These are phyloP conservation scores for Fusarium sp. DNA, from an alignment of 2,329 filamentous ascomycete genomes.

Conservation along the genomic window DNA sequence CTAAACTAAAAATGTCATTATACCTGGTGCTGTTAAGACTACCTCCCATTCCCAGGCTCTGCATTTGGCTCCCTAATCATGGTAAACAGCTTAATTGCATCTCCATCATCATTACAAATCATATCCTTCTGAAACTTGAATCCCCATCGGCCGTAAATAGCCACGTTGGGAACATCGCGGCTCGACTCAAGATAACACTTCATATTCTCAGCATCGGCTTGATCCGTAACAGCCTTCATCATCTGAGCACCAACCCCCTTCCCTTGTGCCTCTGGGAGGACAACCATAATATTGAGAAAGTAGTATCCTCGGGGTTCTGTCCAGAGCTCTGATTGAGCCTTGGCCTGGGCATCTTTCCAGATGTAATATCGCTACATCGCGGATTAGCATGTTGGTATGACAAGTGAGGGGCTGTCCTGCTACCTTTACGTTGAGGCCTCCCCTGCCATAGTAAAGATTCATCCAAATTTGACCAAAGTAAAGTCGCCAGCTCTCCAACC, in stretches of 20 bases:
- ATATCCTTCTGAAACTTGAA: slow-evolving; percentile 75
- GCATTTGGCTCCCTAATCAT: slow-evolving; percentile 54
- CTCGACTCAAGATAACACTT: slow-evolving; percentile 79
- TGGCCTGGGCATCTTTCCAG: slow-evolving; percentile 75
- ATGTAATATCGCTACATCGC: slow-evolving; percentile 72
- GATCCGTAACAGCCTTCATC: slow-evolving; percentile 71
- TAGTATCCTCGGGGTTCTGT: slow-evolving; percentile 76
- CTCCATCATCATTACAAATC: slow-evolving; percentile 73
- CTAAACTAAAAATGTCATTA: too few relatives aligned
- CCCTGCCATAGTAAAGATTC: slow-evolving; percentile 76
- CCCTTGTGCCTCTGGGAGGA: slow-evolving; percentile 73
- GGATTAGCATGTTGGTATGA: background rate
- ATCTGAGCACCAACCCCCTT: slow-evolving; percentile 74
- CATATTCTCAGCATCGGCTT: slow-evolving; percentile 73
- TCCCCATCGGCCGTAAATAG: slow-evolving; percentile 77
- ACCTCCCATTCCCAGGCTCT: background rate
- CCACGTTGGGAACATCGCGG: slow-evolving; percentile 74
- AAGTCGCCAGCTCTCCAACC: slow-evolving; percentile 73
- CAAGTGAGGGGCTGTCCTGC: background rate
- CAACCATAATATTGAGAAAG: slow-evolving; percentile 81
- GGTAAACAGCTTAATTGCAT: slow-evolving; percentile 63
- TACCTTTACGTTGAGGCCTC: slow-evolving; percentile 73
- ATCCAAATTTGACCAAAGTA: slow-evolving; percentile 74
- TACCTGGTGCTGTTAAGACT: background rate
- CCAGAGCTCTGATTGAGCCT: slow-evolving; percentile 73